Conservation (phyloP, 2,329 filamentous ascomycete species). For the Penicillium freii region DNA sequence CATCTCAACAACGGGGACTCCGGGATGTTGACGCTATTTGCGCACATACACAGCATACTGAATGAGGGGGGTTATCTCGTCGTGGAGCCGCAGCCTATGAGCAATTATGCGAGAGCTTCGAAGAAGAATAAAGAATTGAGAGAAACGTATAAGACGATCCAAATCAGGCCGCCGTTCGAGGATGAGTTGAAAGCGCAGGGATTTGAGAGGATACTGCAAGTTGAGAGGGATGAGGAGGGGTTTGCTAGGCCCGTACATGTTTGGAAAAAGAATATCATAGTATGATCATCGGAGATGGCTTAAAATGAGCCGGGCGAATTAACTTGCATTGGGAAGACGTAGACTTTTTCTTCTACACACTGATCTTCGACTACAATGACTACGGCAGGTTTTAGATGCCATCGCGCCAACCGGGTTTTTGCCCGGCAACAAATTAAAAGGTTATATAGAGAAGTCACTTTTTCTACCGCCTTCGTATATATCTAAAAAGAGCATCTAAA, state of each 20-base stretch:
- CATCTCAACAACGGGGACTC: constrained; percentile 27
- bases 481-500: too few species aligned
- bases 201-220: constrained; percentile 23
- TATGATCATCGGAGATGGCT: neutral
- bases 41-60: constrained; percentile 22
- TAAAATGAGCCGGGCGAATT: neutral
- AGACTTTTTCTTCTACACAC: neutral
- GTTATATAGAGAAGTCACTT: too few species aligned
- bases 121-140: constrained; percentile 28
- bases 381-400: too few species aligned
- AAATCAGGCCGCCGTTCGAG: constrained; percentile 25
- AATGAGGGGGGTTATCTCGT: constrained; percentile 28
- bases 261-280: constrained; percentile 18
- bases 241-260: constrained; percentile 28
- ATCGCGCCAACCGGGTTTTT: too few species aligned
- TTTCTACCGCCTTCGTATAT: too few species aligned
- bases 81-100: constrained; percentile 28
- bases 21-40: constrained; percentile 23
- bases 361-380: too few species aligned
- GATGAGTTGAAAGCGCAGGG: constrained; percentile 23
- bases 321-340: neutral
- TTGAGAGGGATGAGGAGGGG: constrained; percentile 26
- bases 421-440: too few species aligned
- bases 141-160: constrained; percentile 26
- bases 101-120: constrained; percentile 27